Conservation (phyloP, 2,329 filamentous ascomycete species). For the Calonectria pteridis region DNA sequence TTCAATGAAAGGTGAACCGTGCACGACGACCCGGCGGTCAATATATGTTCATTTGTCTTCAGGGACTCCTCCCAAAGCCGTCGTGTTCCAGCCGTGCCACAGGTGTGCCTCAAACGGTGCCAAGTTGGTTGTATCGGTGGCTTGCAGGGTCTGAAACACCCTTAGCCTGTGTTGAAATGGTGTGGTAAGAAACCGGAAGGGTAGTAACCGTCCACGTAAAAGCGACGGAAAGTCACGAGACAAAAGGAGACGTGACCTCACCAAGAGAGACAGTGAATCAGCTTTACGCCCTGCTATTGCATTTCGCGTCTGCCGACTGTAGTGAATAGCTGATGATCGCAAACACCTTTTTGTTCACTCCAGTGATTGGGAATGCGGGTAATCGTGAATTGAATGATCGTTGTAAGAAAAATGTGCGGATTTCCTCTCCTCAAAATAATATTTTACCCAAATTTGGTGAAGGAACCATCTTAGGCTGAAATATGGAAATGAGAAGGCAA, state of each 20-base stretch:
- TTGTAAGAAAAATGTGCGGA: background rate
- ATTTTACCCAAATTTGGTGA: background rate
- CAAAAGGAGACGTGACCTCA: background rate
- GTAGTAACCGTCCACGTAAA: background rate
- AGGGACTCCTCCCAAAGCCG: background rate
- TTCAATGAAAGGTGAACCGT: background rate
- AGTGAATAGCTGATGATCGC: background rate
- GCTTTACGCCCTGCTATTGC: background rate
- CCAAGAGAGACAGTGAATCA: too few relatives aligned
- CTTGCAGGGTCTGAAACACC: background rate
- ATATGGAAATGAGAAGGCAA: background rate
- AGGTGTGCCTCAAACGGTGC: background rate
- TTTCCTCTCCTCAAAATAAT: background rate
- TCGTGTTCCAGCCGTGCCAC: background rate
- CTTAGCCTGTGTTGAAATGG: background rate
- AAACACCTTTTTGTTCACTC: background rate
- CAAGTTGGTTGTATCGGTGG: background rate
- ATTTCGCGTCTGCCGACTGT: background rate
- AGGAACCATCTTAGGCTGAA: background rate
- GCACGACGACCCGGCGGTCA: background rate
- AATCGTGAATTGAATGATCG: background rate
- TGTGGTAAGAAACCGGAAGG: background rate
- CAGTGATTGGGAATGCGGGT: background rate
- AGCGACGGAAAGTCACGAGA: background rate
- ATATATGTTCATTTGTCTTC: background rate